These are phyloP conservation scores for Russula sp. DNA, from an alignment of 768 basidiomycete genomes.

Conservation along the genomic window DNA sequence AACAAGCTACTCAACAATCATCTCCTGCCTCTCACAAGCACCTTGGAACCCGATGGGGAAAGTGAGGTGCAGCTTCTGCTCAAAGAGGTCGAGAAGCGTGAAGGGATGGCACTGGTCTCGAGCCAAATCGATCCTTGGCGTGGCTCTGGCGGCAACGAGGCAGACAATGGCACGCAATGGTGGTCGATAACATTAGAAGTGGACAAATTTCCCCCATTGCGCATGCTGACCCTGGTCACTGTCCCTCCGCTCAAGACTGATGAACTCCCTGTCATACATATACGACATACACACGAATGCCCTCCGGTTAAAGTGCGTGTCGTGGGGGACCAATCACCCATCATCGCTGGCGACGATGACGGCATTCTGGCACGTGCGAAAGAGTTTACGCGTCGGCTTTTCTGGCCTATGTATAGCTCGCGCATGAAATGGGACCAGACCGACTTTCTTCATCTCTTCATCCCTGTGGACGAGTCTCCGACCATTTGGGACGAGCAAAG, in stretches of 20 bases:
- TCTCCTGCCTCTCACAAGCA: slow-evolving; percentile 57
- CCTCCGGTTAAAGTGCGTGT: slow-evolving; percentile 22
- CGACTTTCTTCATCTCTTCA: slow-evolving; percentile 63
- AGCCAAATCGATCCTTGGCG: slow-evolving; percentile 67
- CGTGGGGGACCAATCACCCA: slow-evolving; percentile 7
- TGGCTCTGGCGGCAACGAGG: slow-evolving; percentile 30
- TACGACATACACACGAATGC: slow-evolving; percentile 54
- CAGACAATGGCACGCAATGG: slow-evolving; percentile 45
- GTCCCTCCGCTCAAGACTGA: slow-evolving; percentile 30
- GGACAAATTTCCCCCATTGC: slow-evolving; percentile 47
- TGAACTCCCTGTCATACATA: slow-evolving; percentile 34
- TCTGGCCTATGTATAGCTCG: slow-evolving; percentile 56
- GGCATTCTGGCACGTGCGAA: slow-evolving; percentile 43
- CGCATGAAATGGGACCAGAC: slow-evolving; percentile 61
- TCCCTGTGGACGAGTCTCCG: slow-evolving; percentile 41
- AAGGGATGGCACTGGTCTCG: slow-evolving; percentile 53
- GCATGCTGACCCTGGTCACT: slow-evolving; percentile 47
- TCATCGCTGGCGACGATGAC: slow-evolving; percentile 34
- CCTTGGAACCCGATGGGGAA: slow-evolving; percentile 49
- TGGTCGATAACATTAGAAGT: slow-evolving; percentile 50
- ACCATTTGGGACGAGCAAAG: slow-evolving; percentile 51
- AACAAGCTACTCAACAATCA: slow-evolving; percentile 63
- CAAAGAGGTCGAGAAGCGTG: slow-evolving; percentile 60
- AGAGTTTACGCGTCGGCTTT: slow-evolving; percentile 55
- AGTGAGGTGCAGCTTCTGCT: slow-evolving; percentile 62